Evolutionary conservation across 169 alveolate species (phyloP).

Genomic region (Cryptosporidium sp.): DNA sequence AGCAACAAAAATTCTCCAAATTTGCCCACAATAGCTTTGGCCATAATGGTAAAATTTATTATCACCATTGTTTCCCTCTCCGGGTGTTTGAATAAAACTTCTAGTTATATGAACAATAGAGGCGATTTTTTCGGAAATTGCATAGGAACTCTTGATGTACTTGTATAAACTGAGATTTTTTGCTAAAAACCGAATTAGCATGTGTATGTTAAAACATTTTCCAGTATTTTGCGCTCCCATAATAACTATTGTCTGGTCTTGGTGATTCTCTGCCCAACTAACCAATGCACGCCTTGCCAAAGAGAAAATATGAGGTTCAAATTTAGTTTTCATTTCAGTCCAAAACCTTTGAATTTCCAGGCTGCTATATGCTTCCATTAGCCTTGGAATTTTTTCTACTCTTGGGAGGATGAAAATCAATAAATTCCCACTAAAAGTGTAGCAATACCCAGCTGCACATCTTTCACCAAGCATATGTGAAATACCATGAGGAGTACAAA

Average conservation of each 20-base stretch:
- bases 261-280: constrained; percentile 51
- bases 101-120: constrained; percentile 51
- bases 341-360: constrained; percentile 63
- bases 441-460: constrained; percentile 49
- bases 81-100: constrained; percentile 66
- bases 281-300: constrained; percentile 52
- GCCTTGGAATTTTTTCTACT: constrained; percentile 34
- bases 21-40: constrained; percentile 38
- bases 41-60: constrained; percentile 39
- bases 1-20: constrained; percentile 70
- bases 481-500: constrained; percentile 65
- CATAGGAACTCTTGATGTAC: constrained; percentile 44
- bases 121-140: constrained; percentile 61
- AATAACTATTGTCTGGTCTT: constrained; percentile 43
- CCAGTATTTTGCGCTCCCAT: constrained; percentile 65
- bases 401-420: constrained; percentile 52
- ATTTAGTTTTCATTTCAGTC: constrained; percentile 71
- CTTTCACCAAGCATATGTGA: constrained; percentile 70
- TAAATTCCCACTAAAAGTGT: constrained; percentile 72
- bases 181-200: constrained; percentile 56
- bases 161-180: constrained; percentile 63
- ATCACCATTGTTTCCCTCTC: constrained; percentile 22
- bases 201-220: constrained; percentile 61
- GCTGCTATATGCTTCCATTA: constrained; percentile 64
- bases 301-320: constrained; percentile 68